Percentiles rank a stretch among this genome's conserved stretches.
phyloP scores from a whole-genome alignment of 2,329 filamentous ascomycete species.

The Cylindrodendrum hubeiense region DNA sequence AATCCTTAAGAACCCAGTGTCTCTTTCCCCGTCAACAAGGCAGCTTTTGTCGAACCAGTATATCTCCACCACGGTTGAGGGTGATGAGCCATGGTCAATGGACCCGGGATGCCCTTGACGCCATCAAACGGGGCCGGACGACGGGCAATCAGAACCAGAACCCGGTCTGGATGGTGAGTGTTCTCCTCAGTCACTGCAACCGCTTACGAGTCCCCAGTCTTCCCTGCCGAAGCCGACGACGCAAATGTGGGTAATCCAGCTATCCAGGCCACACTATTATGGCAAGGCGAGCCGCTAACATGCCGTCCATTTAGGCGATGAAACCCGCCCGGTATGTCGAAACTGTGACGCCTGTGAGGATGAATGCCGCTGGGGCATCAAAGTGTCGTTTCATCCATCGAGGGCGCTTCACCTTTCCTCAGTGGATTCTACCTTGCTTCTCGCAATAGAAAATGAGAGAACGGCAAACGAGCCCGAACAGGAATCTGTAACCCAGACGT shows the following conservation, averaged over 20 bases:
- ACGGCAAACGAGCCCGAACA: neutral
- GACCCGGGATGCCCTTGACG: neutral
- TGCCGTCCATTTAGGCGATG: neutral
- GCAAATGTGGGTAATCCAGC: neutral
- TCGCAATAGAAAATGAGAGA: neutral
- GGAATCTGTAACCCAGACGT: neutral
- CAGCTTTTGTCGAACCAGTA: neutral
- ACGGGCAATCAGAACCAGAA: neutral
- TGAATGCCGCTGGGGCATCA: conserved; percentile 10
- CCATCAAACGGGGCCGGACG: neutral
- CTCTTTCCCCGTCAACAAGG: neutral
- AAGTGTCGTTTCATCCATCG: conserved; percentile 12
- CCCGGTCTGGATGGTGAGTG: conserved; percentile 2
- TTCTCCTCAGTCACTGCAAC: neutral
- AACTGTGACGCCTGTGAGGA: neutral
- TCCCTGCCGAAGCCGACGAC: conserved; percentile 2
- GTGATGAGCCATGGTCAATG: neutral
- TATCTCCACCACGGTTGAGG: neutral
- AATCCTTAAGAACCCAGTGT: neutral
- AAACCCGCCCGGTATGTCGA: neutral
- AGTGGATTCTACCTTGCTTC: neutral
- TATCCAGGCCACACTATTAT: neutral
- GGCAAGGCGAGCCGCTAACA: neutral
- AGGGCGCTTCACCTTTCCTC: conserved; percentile 1
- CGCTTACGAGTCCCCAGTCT: neutral